Percentiles rank a stretch among this genome's conserved stretches.
Evolutionary conservation across 2,329 filamentous ascomycete species (phyloP).

Genomic region (Ceratocystis colombiana): DNA sequence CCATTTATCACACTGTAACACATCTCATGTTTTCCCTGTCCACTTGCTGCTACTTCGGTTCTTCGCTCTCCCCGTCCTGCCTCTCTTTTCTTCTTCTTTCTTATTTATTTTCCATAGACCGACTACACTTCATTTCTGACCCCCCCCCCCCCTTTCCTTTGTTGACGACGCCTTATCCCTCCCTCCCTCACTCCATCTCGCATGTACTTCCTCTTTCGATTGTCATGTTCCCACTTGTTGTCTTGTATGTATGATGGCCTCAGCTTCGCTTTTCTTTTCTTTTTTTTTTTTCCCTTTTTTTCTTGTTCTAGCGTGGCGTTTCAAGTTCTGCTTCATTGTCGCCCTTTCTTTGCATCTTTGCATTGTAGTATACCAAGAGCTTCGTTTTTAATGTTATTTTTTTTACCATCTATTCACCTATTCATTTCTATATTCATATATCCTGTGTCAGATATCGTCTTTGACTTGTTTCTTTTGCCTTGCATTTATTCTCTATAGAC

Average conservation of each 20-base stretch:
- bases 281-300: not conserved
- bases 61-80: not conserved
- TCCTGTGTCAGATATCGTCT: not conserved
- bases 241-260: constrained; percentile 11
- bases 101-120: not conserved
- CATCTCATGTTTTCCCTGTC: not conserved
- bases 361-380: no score
- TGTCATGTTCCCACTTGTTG: not conserved
- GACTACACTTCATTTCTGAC: no score
- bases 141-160: no score
- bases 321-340: not conserved
- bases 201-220: constrained; percentile 1
- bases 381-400: not conserved
- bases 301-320: not conserved
- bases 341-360: not conserved
- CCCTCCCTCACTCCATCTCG: not conserved
- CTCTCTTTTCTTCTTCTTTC: not conserved
- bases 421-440: not conserved
- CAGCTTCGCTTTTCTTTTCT: not conserved
- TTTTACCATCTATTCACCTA: not conserved
- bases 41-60: not conserved
- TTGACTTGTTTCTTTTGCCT: not conserved
- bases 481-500: not conserved
- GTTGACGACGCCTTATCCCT: no score
- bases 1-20: not conserved